Percentiles rank a stretch among this genome's conserved stretches.
These are phyloP conservation scores for Cryptococcus depauperatus DNA, from an alignment of 1,284 basidiomycete genomes.

Conservation along the genomic window DNA sequence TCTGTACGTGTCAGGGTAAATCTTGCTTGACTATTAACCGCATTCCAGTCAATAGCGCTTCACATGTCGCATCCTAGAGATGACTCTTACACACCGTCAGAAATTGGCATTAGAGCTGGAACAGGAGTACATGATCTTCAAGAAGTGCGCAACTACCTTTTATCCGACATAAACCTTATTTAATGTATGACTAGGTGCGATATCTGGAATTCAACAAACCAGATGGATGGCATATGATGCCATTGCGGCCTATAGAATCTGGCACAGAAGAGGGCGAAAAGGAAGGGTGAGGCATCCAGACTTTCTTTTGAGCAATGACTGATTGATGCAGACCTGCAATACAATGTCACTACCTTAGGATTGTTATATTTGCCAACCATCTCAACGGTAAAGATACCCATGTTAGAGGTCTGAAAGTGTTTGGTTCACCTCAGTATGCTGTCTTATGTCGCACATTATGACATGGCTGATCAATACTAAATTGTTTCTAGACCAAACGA, in stretches of 20 bases:
- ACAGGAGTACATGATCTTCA: conserved; percentile 87
- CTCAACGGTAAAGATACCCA: conserved; percentile 99
- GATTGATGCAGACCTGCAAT: conserved; percentile 61
- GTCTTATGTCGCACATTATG: not conserved
- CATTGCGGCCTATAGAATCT: conserved; percentile 66
- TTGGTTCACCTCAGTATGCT: conserved; percentile 72
- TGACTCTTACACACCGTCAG: conserved; percentile 95
- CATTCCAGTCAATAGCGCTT: conserved; percentile 76
- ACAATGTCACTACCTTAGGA: conserved; percentile 79
- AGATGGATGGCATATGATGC: conserved; percentile 89
- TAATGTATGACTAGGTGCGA: conserved; percentile 50
- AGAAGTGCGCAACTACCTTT: conserved; percentile 49
- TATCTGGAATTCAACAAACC: conserved; percentile 77
- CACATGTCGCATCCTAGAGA: conserved; percentile 79
- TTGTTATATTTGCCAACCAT: conserved; percentile 87
- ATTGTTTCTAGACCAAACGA: not conserved
- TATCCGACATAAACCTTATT: not conserved
- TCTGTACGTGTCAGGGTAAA: no score
- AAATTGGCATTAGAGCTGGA: conserved; percentile 80
- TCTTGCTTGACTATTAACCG: not conserved
- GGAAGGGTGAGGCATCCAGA: conserved; percentile 29
- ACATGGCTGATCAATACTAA: not conserved
- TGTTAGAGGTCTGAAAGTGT: conserved; percentile 76
- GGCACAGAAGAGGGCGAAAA: conserved; percentile 60
- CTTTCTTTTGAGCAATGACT: conserved; percentile 44